Evolutionary conservation across 257 asterid species (phyloP).

Genomic region (Dorcoceras hygrometricum): DNA sequence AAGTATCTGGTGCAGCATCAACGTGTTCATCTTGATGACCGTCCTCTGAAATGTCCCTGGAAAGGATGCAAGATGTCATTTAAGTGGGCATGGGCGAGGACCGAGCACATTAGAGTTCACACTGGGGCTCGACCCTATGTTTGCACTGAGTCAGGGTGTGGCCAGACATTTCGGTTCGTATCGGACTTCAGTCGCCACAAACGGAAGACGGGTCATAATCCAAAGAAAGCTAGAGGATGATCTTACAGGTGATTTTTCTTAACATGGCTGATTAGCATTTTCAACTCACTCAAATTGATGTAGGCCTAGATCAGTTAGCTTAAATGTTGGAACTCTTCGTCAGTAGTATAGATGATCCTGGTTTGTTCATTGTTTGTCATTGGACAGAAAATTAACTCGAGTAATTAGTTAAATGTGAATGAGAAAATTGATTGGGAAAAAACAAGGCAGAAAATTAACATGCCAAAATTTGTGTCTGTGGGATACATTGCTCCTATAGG

Average conservation of each 20-base stretch:
- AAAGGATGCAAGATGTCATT: slow-evolving; percentile 98
- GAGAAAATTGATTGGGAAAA: slow-evolving; percentile 15
- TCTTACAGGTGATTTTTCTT: slow-evolving; percentile 20
- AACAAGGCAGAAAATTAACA: slow-evolving; percentile 29
- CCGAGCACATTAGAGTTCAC: slow-evolving; percentile 95
- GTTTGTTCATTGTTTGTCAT: slow-evolving; percentile 34
- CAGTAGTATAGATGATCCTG: slow-evolving; percentile 38
- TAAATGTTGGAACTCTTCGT: slow-evolving; percentile 35
- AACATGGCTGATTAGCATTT: slow-evolving; percentile 28
- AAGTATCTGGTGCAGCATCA: slow-evolving; percentile 95
- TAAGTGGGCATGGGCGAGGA: slow-evolving; percentile 99
- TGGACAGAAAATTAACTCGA: slow-evolving; percentile 34
- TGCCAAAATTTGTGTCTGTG: slow-evolving; percentile 13
- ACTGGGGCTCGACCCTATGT: slow-evolving; percentile 95
- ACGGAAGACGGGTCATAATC: slow-evolving; percentile 89
- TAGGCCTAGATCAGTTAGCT: slow-evolving; percentile 42
- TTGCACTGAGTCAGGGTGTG: slow-evolving; percentile 80
- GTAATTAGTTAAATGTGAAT: slow-evolving; percentile 37
- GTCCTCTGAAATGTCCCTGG: slow-evolving; percentile 99
- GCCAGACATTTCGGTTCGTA: slow-evolving; percentile 92
- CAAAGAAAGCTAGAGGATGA: slow-evolving; percentile 59
- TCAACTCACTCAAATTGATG: slow-evolving; percentile 32
- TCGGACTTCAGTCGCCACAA: slow-evolving; percentile 99
- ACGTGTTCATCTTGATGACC: slow-evolving; percentile 93
- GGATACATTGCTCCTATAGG: background rate